Conservation (phyloP, 306 rosid species). For the Alnus rubra region DNA sequence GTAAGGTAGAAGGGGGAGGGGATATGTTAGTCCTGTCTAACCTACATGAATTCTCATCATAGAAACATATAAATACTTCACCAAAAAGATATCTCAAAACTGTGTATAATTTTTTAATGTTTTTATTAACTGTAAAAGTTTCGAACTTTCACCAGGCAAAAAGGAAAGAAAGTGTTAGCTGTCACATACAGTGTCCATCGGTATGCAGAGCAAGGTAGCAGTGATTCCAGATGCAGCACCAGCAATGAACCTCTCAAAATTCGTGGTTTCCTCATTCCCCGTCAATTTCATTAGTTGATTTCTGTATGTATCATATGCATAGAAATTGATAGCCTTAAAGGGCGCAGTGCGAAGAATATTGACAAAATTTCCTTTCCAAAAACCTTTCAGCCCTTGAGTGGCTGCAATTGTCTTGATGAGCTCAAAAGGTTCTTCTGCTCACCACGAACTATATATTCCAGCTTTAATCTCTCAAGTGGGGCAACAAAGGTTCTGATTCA, state of each 20-base stretch:
- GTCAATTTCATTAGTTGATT: slow-evolving; percentile 71
- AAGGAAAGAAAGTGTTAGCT: background rate
- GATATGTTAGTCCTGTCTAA: background rate
- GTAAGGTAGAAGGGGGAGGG: no score
- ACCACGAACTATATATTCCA: slow-evolving; percentile 90
- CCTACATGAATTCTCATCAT: background rate
- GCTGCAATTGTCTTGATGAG: slow-evolving; percentile 63
- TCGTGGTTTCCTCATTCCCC: slow-evolving; percentile 73
- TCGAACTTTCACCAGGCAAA: background rate
- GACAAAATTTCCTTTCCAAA: slow-evolving; percentile 94
- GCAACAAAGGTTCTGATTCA: slow-evolving; percentile 86
- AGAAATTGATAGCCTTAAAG: slow-evolving; percentile 88
- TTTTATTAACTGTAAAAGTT: background rate
- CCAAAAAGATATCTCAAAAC: background rate
- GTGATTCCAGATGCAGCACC: slow-evolving; percentile 97
- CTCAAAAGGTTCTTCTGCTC: slow-evolving; percentile 70
- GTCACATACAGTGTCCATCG: slow-evolving; percentile 88
- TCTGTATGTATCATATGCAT: slow-evolving; percentile 89
- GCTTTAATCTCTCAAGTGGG: slow-evolving; percentile 95
- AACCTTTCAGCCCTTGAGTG: slow-evolving; percentile 88
- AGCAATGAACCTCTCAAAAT: slow-evolving; percentile 94
- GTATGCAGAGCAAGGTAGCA: slow-evolving; percentile 80
- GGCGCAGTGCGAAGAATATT: slow-evolving; percentile 96
- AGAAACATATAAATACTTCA: background rate
- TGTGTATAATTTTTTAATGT: background rate